Evolutionary conservation across 768 basidiomycete species (phyloP), one percentile per base, ranked within the genome.

Genomic region (Boletus rex-veris): DNA sequence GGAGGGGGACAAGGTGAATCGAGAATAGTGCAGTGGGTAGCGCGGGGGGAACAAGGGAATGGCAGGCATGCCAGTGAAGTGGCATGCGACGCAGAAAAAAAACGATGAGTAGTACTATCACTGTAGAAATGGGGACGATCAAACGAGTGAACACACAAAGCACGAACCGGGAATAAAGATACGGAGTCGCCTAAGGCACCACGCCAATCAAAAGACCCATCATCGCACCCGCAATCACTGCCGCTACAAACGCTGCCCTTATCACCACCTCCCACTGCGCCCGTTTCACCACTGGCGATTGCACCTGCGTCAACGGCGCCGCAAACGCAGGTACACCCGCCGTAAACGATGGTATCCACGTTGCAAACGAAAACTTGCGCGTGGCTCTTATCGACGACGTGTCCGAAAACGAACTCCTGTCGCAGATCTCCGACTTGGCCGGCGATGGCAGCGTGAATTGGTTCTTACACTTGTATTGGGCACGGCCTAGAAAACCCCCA

Each of bases 261-360:
- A 87, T 73, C 30, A 91, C 86, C 28, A 92, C 85, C 69, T 91
- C 88, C 90, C 90, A 92, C 61, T 92, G 90, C 3, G 82, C 88
- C n/a, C 90, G 78, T 48, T 81, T 77, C 47, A 91, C 81, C 52
- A 85, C 76, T 15, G 87, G 84, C 54, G 80, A 87, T 46, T 87
- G 75, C 19, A 92, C 75, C 38, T 76, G 77, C 40, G 90, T 90
- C 52, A 92, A 71, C 31, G 88, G 86, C 19, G 80, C 72, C 18
- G 82, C 78, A 57, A 91, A 91, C 41, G 87, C 82, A 3, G 89
- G 88, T 15, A 90, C 88, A 11, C 66, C 68, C 18, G 61, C 58
- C 24, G 66, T 71, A 35, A 72, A 71, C 21, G 69, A 66, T 0
- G 69, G 71, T 19, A 71, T 54, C 33, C 63, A 8, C 19, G 31